Conservation (phyloP, 768 basidiomycete genomes). For the Albatrellus ellisii region DNA sequence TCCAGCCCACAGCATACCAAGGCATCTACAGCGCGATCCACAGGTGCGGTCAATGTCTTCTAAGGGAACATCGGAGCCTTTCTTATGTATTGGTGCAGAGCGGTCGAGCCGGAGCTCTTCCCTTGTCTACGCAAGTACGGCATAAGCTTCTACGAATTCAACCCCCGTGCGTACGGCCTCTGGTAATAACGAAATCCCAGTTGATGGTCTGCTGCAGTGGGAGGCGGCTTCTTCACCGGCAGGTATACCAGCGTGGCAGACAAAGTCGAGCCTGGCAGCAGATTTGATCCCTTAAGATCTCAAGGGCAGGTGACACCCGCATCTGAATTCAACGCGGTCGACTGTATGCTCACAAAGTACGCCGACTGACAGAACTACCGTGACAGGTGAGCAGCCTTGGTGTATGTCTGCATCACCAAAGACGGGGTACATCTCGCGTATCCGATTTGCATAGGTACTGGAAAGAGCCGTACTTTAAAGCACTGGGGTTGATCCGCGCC, state of each 20-base stretch:
- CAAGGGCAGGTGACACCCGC: conserved; percentile 44
- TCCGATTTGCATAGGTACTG: too few species aligned
- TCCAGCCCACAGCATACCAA: conserved; percentile 37
- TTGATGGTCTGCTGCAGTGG: conserved; percentile 16
- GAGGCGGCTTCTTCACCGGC: conserved; percentile 30
- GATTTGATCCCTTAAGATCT: conserved; percentile 35
- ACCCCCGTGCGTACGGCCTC: conserved; percentile 23
- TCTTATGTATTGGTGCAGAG: conserved; percentile 12
- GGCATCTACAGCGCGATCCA: conserved; percentile 32
- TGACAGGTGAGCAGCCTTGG: too few species aligned
- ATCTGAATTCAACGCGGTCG: too few species aligned
- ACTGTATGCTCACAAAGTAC: too few species aligned
- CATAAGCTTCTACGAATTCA: conserved; percentile 28
- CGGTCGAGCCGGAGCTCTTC: conserved; percentile 27
- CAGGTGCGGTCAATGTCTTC: not conserved
- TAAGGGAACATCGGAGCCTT: not conserved
- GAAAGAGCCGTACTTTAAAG: conserved; percentile 39
- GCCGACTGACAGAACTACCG: conserved; percentile 18
- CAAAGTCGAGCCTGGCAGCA: conserved; percentile 33
- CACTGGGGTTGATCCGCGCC: conserved; percentile 29
- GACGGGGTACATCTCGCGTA: too few species aligned
- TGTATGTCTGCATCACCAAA: too few species aligned
- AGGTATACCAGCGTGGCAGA: conserved; percentile 23
- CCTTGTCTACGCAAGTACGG: conserved; percentile 30
- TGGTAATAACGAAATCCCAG: not conserved